These are phyloP conservation scores for Bretschneidera sinensis DNA, from an alignment of 345 rosid species.

Conservation along the genomic window DNA sequence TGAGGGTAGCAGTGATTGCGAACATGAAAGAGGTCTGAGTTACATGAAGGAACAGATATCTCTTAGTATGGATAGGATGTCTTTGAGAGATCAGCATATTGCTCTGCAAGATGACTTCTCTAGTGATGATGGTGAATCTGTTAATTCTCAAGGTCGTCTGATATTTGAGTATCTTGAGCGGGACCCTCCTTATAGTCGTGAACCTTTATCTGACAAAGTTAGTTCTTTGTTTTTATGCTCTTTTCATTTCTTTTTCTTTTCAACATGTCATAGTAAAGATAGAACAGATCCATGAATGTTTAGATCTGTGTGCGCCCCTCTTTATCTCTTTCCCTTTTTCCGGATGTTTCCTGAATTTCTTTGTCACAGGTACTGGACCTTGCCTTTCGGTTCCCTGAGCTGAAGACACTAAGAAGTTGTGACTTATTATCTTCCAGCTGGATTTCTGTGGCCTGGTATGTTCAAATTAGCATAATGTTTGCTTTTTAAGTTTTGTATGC, in stretches of 20 bases:
- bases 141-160: constrained; percentile 43
- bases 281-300: background rate
- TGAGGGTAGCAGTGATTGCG: constrained; percentile 75
- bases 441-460: constrained; percentile 94
- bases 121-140: constrained; percentile 70
- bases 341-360: background rate
- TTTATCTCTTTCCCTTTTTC: background rate
- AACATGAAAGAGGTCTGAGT: constrained; percentile 41
- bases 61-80: constrained; percentile 39
- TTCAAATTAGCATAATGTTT: background rate
- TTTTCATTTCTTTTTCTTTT: too few relatives aligned
- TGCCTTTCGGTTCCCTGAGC: constrained; percentile 53
- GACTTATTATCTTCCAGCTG: constrained; percentile 71
- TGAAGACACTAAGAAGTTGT: constrained; percentile 65
- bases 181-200: constrained; percentile 74
- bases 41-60: constrained; percentile 29
- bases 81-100: constrained; percentile 41
- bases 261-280: too few relatives aligned
- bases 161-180: constrained; percentile 76
- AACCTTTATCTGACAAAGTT: constrained; percentile 92
- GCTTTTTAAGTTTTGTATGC: background rate
- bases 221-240: constrained; percentile 16
- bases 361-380: constrained; percentile 60
- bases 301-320: background rate
- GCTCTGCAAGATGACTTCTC: constrained; percentile 44